A percentile compares a stretch with the other conserved stretches of the same genome.
These are phyloP conservation scores for Saccharum hybrid DNA, from an alignment of 202 grass and related monocot genomes.

Conservation along the genomic window DNA sequence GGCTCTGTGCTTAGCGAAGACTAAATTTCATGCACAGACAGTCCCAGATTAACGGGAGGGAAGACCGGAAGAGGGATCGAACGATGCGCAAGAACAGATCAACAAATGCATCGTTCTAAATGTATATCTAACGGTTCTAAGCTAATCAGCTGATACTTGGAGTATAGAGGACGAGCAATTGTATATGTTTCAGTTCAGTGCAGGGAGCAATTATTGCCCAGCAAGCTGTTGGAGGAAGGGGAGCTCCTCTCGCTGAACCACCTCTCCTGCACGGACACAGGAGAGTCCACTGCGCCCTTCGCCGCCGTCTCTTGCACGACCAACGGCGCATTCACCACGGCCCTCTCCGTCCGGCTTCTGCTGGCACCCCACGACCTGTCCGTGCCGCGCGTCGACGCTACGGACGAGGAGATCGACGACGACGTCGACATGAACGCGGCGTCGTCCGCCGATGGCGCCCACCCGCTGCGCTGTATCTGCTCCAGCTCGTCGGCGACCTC, in stretches of 20 bases:
- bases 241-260: conserved; percentile 74
- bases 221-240: conserved; percentile 70
- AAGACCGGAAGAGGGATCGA: neutral
- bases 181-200: conserved; percentile 27
- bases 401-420: conserved; percentile 61
- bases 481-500: conserved; percentile 72
- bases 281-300: conserved; percentile 47
- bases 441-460: conserved; percentile 63
- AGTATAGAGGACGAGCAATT: neutral
- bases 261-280: conserved; percentile 69
- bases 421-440: conserved; percentile 52
- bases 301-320: conserved; percentile 21
- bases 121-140: neutral
- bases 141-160: neutral
- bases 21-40: conserved; percentile 24
- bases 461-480: conserved; percentile 62
- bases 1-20: neutral
- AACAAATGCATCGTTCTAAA: conserved; percentile 13
- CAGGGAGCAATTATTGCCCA: conserved; percentile 46
- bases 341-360: conserved; percentile 35
- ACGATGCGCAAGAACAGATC: neutral
- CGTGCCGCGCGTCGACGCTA: conserved; percentile 47
- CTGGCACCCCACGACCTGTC: conserved; percentile 49
- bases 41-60: neutral
- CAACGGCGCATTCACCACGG: neutral